Evolutionary conservation across 805 yeast species (phyloP).

Genomic region (Cyberlindnera veronae): DNA sequence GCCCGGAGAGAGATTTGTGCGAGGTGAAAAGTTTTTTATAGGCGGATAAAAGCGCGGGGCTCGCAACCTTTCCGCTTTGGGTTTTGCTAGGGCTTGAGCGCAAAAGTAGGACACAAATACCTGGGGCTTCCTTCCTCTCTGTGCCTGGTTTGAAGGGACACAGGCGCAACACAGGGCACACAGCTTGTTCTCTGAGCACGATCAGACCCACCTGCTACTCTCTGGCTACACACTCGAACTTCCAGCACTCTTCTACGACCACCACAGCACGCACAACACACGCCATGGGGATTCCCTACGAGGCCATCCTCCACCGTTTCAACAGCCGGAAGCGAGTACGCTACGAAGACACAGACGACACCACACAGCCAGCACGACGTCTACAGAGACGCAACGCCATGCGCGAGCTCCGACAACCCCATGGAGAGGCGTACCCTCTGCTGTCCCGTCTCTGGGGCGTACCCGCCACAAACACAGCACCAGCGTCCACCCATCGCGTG

Average conservation of each 20-base stretch:
- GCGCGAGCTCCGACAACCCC: constrained; percentile 6
- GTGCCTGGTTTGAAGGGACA: background rate
- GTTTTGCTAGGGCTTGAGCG: background rate
- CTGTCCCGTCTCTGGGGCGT: background rate
- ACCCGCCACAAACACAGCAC: background rate
- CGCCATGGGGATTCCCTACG: constrained; percentile 11
- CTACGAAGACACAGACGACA: constrained; percentile 5
- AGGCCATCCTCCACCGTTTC: constrained; percentile 1
- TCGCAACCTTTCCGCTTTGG: constrained; percentile 4
- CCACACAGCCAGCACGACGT: constrained; percentile 8
- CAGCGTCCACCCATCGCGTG: too few species aligned
- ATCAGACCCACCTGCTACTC: background rate
- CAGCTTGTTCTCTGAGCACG: background rate
- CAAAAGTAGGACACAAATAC: too few species aligned
- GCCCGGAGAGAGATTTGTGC: background rate
- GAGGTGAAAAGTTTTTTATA: constrained; percentile 8
- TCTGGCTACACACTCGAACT: background rate
- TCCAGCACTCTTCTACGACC: background rate
- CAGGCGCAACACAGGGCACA: background rate
- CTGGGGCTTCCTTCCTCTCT: too few species aligned
- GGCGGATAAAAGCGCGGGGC: constrained; percentile 1
- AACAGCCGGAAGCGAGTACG: constrained; percentile 9
- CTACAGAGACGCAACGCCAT: constrained; percentile 12
- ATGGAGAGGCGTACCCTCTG: constrained; percentile 1
- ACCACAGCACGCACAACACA: background rate